phyloP scores from a whole-genome alignment of 2,329 filamentous ascomycete species.

The Monosporascus sp. region DNA sequence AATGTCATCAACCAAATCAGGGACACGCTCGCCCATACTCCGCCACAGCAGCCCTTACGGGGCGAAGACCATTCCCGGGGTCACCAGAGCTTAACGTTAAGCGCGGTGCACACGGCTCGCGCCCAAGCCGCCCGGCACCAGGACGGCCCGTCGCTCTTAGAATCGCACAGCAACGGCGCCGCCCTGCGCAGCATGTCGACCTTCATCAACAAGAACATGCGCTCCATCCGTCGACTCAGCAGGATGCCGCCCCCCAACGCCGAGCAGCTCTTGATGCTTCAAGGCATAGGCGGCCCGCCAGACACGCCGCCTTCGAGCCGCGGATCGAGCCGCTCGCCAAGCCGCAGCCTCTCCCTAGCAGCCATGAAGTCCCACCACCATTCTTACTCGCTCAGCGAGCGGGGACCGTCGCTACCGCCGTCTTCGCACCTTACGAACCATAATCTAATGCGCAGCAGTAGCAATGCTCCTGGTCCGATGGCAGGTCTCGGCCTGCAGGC shows the following conservation, averaged over 20 bases:
- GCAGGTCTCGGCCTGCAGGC: too few relatives aligned
- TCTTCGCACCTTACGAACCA: too few relatives aligned
- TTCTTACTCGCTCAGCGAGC: conserved; percentile 17
- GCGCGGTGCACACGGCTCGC: conserved; percentile 36
- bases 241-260: conserved; percentile 28
- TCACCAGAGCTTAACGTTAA: conserved; percentile 23
- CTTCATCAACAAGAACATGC: conserved; percentile 39
- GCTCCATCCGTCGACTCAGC: conserved; percentile 37
- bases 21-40: conserved; percentile 23
- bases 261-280: not conserved
- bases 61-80: not conserved
- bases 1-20: conserved; percentile 38
- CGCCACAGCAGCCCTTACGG: conserved; percentile 14
- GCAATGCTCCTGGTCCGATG: too few relatives aligned
- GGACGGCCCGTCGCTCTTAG: conserved; percentile 25
- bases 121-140: conserved; percentile 28
- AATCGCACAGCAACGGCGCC: conserved; percentile 35
- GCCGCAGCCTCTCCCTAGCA: conserved; percentile 6
- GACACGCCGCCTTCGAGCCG: conserved; percentile 31
- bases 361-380: conserved; percentile 7
- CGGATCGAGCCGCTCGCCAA: conserved; percentile 25
- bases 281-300: conserved; percentile 2
- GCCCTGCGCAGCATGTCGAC: conserved; percentile 40
- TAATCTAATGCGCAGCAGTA: too few relatives aligned
- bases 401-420: conserved; percentile 1